Conservation (phyloP, 192 early-diverging fungal genomes). For the Oehlia diaphana region DNA sequence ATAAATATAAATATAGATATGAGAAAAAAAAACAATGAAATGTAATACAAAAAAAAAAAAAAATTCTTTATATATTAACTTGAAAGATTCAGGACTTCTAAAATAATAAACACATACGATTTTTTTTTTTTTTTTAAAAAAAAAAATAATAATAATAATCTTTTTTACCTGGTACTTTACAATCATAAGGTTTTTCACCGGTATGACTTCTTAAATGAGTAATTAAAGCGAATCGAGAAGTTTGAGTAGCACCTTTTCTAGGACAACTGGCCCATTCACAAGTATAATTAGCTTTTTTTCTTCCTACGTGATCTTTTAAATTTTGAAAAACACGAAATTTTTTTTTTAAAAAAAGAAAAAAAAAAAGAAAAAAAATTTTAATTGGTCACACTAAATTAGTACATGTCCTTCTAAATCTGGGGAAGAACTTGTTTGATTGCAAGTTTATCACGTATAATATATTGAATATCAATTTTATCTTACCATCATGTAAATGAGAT, state of each 20-base stretch:
- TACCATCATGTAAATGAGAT: slow-evolving; percentile 24
- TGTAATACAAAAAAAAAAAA: too few relatives aligned
- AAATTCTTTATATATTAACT: too few relatives aligned
- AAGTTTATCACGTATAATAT: not conserved
- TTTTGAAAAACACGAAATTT: not conserved
- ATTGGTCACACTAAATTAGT: slow-evolving; percentile 4
- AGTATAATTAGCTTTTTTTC: slow-evolving; percentile 54
- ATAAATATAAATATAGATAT: not conserved
- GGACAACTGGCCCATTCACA: slow-evolving; percentile 60
- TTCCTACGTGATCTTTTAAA: slow-evolving; percentile 51
- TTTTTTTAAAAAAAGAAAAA: not conserved
- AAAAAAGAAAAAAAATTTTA: not conserved
- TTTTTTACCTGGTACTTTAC: slow-evolving; percentile 39
- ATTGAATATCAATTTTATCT: not conserved
- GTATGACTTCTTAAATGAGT: slow-evolving; percentile 62
- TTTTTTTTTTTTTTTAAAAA: not conserved
- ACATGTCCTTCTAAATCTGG: slow-evolving; percentile 6
- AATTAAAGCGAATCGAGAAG: slow-evolving; percentile 59
- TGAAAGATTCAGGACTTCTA: too few relatives aligned
- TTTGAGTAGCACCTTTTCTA: slow-evolving; percentile 48
- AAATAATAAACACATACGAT: too few relatives aligned
- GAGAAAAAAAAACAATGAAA: too few relatives aligned
- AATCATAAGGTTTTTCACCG: slow-evolving; percentile 60
- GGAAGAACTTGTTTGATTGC: not conserved
- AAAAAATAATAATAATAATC: too few relatives aligned